Evolutionary conservation across 257 asterid species (phyloP), one percentile per base, ranked within the genome.

Genomic region (Solanum pennellii): DNA sequence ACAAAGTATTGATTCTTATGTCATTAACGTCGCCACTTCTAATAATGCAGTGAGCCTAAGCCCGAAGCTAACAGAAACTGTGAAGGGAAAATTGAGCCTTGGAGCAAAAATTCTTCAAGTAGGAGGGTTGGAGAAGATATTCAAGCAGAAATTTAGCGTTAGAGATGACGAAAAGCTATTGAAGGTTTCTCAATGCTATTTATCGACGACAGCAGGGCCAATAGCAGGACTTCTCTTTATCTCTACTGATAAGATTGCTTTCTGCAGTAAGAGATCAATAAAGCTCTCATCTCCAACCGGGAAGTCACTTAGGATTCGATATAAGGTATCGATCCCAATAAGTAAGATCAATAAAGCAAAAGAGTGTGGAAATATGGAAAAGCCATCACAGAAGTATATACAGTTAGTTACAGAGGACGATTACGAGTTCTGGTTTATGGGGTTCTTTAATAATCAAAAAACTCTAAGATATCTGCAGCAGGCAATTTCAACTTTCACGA

Each of bases 381-480:
- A 77, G 56, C 93, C 94, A n/a, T 91, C 89, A 20, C 91, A 90
- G 86, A 93, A 92, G 88, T 92, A 92, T 83, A 83, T 92, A 87
- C 88, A 89, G 66, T 15, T 92, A 65, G 89, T 89, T 71, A 93
- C 94, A 1, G 87, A 87, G 60, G 96, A 92, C 33, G 86, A 89
- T 84, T 91, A 77, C 56, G 96, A 91, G 41, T 93, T 92, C 74
- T 92, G 94, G 96, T 93, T 93, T 85, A 90, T 92, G 96, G 94
- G 94, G 82, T 92, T 93, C 66, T n/a, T 93, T 15, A 91, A 90
- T 89, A 91, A 88, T 45, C 88, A 68, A 21, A 91, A 88, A 56
- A 90, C 92, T 6, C 82, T 90, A 4, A 86, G 90, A 59, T 86
- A 86, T 88, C 85, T 91, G n/a, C 91, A 85, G 86, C 90, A 83